phyloP scores from a whole-genome alignment of 768 basidiomycete species.

The Vishniacozyma victoriae region DNA sequence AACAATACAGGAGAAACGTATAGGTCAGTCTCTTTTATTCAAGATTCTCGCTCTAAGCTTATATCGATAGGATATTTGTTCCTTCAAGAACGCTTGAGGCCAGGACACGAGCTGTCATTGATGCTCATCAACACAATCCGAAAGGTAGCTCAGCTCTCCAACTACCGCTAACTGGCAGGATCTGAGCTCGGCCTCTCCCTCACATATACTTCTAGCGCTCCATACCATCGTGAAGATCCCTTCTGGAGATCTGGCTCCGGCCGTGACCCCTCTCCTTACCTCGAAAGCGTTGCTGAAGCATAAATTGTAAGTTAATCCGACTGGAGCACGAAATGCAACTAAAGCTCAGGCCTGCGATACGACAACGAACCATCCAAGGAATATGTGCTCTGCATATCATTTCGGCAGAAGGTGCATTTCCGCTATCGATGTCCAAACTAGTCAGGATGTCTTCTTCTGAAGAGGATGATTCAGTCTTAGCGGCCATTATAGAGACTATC shows the following conservation, averaged over 20 bases:
- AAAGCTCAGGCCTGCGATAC: conserved; percentile 15
- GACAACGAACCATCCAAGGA: conserved; percentile 22
- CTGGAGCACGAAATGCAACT: not conserved
- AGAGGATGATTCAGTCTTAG: conserved; percentile 6
- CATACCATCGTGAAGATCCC: conserved; percentile 25
- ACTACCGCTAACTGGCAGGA: not conserved
- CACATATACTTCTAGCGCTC: conserved; percentile 23
- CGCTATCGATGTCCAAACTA: conserved; percentile 26
- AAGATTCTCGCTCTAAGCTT: not conserved
- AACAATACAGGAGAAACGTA: conserved; percentile 21
- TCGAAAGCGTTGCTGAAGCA: conserved; percentile 21
- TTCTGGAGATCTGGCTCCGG: conserved; percentile 24
- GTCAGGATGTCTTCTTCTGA: not conserved
- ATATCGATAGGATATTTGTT: conserved; percentile 32
- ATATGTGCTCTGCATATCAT: conserved; percentile 13
- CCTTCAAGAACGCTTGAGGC: conserved; percentile 26
- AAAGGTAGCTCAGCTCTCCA: conserved; percentile 17
- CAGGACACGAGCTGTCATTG: conserved; percentile 26
- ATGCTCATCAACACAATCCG: conserved; percentile 41
- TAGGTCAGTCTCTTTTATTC: conserved; percentile 18
- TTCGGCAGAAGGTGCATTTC: conserved; percentile 4
- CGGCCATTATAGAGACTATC: conserved; percentile 14
- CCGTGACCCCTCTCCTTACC: conserved; percentile 25
- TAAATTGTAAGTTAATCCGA: conserved; percentile 17
- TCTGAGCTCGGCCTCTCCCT: not conserved